These are phyloP conservation scores for Aspergillus heteromorphus DNA, from an alignment of 495 filamentous ascomycete genomes.

Conservation along the genomic window DNA sequence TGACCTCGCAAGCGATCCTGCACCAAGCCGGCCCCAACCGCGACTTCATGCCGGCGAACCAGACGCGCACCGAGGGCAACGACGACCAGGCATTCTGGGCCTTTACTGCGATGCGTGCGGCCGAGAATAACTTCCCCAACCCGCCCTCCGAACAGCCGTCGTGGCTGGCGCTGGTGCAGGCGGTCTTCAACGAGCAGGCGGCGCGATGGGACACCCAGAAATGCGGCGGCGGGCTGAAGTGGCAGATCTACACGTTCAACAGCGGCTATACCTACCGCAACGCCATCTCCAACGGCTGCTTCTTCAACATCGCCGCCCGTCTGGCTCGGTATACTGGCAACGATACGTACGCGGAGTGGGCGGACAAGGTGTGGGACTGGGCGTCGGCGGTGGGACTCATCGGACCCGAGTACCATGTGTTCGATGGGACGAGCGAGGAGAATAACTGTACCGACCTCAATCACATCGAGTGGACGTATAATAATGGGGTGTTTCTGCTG, in stretches of 20 bases:
- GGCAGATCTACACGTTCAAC: conserved; percentile 76
- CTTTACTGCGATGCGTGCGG: conserved; percentile 68
- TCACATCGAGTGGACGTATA: conserved; percentile 59
- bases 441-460: conserved; percentile 45
- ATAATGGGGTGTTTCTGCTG: conserved; percentile 57
- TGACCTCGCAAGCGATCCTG: conserved; percentile 57
- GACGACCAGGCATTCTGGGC: conserved; percentile 84
- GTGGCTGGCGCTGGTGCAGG: conserved; percentile 70
- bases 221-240: conserved; percentile 66
- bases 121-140: conserved; percentile 63
- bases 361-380: conserved; percentile 67
- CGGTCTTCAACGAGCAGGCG: conserved; percentile 66
- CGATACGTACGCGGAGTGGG: conserved; percentile 65
- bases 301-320: conserved; percentile 70
- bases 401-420: conserved; percentile 50
- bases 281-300: conserved; percentile 66
- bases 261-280: conserved; percentile 74
- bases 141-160: conserved; percentile 47
- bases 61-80: conserved; percentile 68
- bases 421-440: conserved; percentile 52
- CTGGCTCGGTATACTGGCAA: conserved; percentile 71
- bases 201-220: conserved; percentile 59
- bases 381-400: conserved; percentile 53
- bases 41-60: conserved; percentile 74
- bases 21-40: conserved; percentile 58